Evolutionary conservation across 768 basidiomycete genomes (phyloP), one percentile per base, ranked within the genome.

Genomic region (Tubosaeta sp.): DNA sequence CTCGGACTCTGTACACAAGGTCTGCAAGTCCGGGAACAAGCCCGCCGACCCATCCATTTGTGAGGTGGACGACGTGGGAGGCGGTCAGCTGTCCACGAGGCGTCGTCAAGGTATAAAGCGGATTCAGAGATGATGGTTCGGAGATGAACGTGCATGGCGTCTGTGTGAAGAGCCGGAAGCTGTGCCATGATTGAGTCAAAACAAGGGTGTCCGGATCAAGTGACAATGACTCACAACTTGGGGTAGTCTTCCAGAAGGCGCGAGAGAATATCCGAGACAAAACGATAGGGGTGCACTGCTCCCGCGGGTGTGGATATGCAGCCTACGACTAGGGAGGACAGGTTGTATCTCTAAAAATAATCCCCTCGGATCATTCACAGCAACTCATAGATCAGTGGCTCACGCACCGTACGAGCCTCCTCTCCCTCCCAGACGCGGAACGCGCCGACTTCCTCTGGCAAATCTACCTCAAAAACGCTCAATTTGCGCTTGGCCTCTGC

Each of bases 221-320:
- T n/a, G 48, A 32, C n/a, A 3, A 43, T 22, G 59, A 26, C 71
- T 59, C 17, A 71, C 66, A 50, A 48, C 19, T 78, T 67, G 11
- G 76, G 66, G 55, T 84, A 75, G n/a, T 71, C 69, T 11, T 69
- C 54, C 6, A 86, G 66, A 2, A 86, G 76, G 41, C 79, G 79
- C 13, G 70, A 56, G 19, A 87, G 67, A 25, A 87, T 73, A 2
- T 76, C 75, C 1, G 85, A 86, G 12, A 88, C 79, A 29, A 86
- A 73, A 17, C 83, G 80, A 63, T 89, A 89, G 0, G 86, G 83
- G 53, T 88, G 85, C 27, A 84, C 67, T 0, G 86, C 82, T 1
- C 83, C 86, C 2, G 80, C 86, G 0, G 66, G 66, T 25, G 77
- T 80, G 12, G 71, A 63, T 39, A 88, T 73, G 52, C 77, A 79